These are phyloP conservation scores for Colletotrichum liriopes DNA, from an alignment of 2,329 filamentous ascomycete species.

Conservation along the genomic window DNA sequence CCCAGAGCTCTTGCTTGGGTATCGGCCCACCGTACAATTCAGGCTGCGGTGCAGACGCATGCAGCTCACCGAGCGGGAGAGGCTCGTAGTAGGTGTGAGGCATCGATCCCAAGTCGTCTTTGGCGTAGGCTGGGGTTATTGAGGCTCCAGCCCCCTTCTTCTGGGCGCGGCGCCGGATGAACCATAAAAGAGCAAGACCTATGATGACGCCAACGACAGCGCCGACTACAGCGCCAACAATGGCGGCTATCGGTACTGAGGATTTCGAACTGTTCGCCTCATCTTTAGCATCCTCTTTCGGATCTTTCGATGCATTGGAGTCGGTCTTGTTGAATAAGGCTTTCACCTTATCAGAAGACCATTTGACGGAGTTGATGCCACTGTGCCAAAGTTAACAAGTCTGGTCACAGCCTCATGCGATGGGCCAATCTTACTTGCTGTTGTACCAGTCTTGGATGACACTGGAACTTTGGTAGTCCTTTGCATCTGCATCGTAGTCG, in stretches of 20 bases:
- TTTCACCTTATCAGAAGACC: constrained; percentile 31
- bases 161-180: constrained; percentile 5
- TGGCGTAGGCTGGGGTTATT: neutral
- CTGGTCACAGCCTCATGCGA: neutral
- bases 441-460: constrained; percentile 34
- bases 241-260: neutral
- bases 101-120: neutral
- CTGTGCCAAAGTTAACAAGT: constrained; percentile 4
- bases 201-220: constrained; percentile 3
- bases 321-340: constrained; percentile 9
- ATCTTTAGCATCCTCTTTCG: neutral
- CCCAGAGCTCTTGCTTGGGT: constrained; percentile 3
- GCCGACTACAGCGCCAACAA: constrained; percentile 28
- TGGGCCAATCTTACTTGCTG: constrained; percentile 8
- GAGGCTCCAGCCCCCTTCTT: neutral
- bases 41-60: neutral
- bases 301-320: neutral
- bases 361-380: constrained; percentile 13
- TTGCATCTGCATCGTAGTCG: constrained; percentile 33
- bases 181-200: constrained; percentile 11
- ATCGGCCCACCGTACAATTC: constrained; percentile 1
- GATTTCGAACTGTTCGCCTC: neutral
- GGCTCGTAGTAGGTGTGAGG: neutral
- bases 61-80: constrained; percentile 2
- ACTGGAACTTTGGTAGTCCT: constrained; percentile 22